Evolutionary conservation across 768 basidiomycete species (phyloP).

Genomic region (Heimioporus sp.): DNA sequence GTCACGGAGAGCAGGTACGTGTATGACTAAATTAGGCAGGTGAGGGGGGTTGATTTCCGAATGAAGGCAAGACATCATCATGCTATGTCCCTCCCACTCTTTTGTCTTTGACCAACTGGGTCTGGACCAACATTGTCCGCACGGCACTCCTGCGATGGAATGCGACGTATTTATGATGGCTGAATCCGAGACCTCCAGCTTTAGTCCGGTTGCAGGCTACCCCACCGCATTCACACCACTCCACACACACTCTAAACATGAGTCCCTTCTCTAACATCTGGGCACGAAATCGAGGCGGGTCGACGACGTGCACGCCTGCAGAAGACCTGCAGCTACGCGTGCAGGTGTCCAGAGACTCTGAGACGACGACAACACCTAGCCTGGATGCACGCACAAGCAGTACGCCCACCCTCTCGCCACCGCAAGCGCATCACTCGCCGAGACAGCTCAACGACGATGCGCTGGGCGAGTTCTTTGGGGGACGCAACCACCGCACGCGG

Average conservation of each 20-base stretch:
- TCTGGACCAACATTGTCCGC: not conserved
- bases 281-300: not conserved
- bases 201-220: constrained; percentile 10
- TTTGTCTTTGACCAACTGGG: constrained; percentile 31
- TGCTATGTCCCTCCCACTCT: constrained; percentile 8
- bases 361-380: constrained; percentile 13
- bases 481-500: constrained; percentile 23
- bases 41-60: constrained; percentile 5
- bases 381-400: constrained; percentile 13
- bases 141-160: constrained; percentile 8
- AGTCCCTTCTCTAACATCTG: constrained; percentile 11
- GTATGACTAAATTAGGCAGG: constrained; percentile 3
- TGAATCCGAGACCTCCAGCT: not conserved
- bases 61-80: not conserved
- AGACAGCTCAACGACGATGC: constrained; percentile 30
- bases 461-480: constrained; percentile 32
- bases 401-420: constrained; percentile 20
- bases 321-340: constrained; percentile 19
- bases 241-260: constrained; percentile 7
- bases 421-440: constrained; percentile 19
- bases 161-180: constrained; percentile 25
- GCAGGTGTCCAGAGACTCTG: constrained; percentile 25
- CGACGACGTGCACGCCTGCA: constrained; percentile 8
- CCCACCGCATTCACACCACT: constrained; percentile 3
- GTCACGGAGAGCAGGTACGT: not conserved